Base-by-base conservation (phyloP, 2,329 filamentous ascomycete species). In the Cyanodermella asteris region DNA sequence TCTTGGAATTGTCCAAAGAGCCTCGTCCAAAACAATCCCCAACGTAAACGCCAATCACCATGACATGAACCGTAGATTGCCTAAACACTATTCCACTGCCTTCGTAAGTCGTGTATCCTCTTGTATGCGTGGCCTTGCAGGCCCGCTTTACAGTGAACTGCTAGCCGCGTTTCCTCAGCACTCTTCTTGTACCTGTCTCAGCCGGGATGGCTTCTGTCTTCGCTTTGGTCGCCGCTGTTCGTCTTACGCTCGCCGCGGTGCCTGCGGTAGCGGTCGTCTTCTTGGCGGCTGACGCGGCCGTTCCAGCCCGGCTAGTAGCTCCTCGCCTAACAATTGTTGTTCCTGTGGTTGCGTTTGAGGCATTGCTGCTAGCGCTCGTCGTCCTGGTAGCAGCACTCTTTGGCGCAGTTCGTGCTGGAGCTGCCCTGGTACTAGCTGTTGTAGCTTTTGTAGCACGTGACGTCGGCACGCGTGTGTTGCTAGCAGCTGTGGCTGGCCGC, bases 301-400 rank as follows among this genome's bases (percentile, higher is more conserved):
- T 61, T 44, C 67, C 75, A 5, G 50, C 56, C 25, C 16, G 27
- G 15, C 25, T 23, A n/a, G 4, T 8, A 17, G 15, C 41, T 11
- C 51, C 42, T 42, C 64, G 72, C 44, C 61, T 61, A 21, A 72
- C 55, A 13, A 74, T 65, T 0, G 72, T 75, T 6, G 64, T 61
- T 9, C 61, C 44, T 12, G 42, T 62, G 43, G 69, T 76, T 5
- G 50, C 56, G 28, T 72, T 64, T 36, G 68, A 74, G 10, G 61
- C 55, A 39, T 68, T 68, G 41, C 69, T 74, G 28, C 53, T 55
- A 35, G 51, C 58, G 37, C 71, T 75, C 39, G 51, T 46, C 42
- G 64, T 57, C 31, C 59, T 11, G 18, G 16, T 12, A 13, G n/a
- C 8, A 21, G 22, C 9, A 24, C 25, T 2, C 21, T 28, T 8